Evolutionary conservation across 163 green algal species (phyloP), one percentile per base, ranked within the genome.

Genomic region (Volvox carteri): DNA sequence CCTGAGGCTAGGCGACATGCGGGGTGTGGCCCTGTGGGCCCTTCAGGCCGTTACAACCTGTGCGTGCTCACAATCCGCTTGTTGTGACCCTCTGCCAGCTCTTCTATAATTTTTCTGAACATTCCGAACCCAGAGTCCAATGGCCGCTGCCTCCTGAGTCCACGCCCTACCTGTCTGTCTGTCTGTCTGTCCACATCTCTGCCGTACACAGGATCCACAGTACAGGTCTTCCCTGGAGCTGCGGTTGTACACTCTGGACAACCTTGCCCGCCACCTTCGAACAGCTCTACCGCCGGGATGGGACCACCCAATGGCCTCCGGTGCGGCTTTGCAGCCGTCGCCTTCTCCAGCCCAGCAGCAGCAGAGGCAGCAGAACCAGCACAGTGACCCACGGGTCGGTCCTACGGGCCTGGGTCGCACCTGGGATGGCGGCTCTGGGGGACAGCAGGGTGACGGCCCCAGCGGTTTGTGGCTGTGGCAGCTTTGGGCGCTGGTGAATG

Each of bases 401-500:
- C 75, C 48, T 30, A 50, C 12, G 50, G 77, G 19, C 21, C 86
- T 88, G 52, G 68, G 73, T 25, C 67, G 62, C 25, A 6, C 54
- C 0, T 90, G 83, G 89, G 83, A 87, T n/a, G 42, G 80, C 23
- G 89, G 89, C 12, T n/a, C n/a, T n/a, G 54, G 41, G 25, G 75
- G 58, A 21, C 9, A 18, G 37, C 28, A 25, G 8, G 35, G 46
- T 56, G 87, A 89, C 52, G 62, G 87, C 30, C 90, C 90, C 37
- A 88, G 83, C 28, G 70, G 44, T 12, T 30, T 72, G 76, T 92
- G 87, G 90, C 56, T 93, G 42, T 50, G 44, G 58, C 58, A 75
- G 70, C 56, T 93, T 58, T 89, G 84, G 84, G 62, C 21, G 33
- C 60, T 92, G 3, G 46, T 89, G 30, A 84, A 65, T 50, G 84